Conservation (phyloP, 768 basidiomycete genomes). For the Suillus alpinus region DNA sequence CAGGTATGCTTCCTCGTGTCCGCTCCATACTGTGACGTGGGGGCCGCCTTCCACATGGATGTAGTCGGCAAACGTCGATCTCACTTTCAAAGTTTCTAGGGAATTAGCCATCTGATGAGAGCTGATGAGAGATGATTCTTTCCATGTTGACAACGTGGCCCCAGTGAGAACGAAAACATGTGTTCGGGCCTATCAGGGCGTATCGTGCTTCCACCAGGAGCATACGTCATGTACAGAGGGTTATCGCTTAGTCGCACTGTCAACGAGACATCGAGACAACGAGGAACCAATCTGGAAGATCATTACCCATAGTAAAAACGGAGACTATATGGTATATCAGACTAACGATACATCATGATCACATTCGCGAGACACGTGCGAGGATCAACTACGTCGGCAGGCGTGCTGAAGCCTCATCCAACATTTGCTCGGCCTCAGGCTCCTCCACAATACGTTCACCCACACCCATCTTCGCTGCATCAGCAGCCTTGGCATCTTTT, state of each 20-base stretch:
- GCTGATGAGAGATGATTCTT: background rate
- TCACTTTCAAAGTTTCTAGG: background rate
- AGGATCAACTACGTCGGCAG: constrained; percentile 1
- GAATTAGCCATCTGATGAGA: background rate
- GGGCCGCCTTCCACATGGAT: background rate
- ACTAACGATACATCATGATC: constrained; percentile 6
- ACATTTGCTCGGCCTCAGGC: constrained; percentile 62
- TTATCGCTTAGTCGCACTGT: background rate
- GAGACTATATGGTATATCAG: constrained; percentile 10
- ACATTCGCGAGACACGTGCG: background rate
- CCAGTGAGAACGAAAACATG: background rate
- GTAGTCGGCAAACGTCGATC: background rate
- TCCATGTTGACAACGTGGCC: background rate
- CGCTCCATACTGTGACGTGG: background rate
- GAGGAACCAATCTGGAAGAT: background rate
- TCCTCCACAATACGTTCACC: constrained; percentile 71
- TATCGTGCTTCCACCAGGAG: background rate
- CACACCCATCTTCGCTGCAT: constrained; percentile 41
- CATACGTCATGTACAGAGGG: background rate
- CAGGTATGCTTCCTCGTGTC: background rate
- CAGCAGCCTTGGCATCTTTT: constrained; percentile 66
- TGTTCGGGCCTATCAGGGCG: too few species aligned
- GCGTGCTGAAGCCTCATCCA: constrained; percentile 27
- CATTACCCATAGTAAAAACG: background rate
- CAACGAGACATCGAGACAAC: background rate